Base-by-base conservation (phyloP, 495 filamentous ascomycete species). In the Daldinia vernicosa region DNA sequence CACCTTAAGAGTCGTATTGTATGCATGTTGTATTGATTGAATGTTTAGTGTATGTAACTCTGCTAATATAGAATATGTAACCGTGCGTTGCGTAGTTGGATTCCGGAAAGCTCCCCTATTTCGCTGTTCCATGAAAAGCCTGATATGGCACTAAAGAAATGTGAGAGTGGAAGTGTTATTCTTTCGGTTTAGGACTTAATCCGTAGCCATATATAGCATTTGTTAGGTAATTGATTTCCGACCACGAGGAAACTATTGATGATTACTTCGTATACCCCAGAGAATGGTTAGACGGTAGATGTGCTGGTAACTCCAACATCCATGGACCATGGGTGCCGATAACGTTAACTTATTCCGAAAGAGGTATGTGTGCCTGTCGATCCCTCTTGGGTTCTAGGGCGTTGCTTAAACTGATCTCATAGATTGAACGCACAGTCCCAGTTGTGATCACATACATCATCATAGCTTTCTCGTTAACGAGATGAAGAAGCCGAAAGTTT, bases 401-500 rank as follows among this genome's bases (percentile, higher is more conserved):
- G 37, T 69, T 58, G 66, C 28, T 74, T 70, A 66, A 63, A 35
- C 9, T 68, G 50, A 72, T 67, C 70, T 67, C 15, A 56, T 58
- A 61, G 60, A 60, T 58, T 53, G 22, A 19, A 17, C 61, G 66
- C 67, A 70, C 62, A 70, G 66, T 47, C 65, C 40, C 6, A 17
- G 28, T 62, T 58, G 57, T 53, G 61, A 59, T 69, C 66, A 66
- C 39, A 24, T 6, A 43, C 43, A 51, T 59, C 33, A 55, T 58
- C 22, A 51, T 58, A 33, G 30, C 30, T 24, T 54, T 53, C 50
- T 58, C 55, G 47, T 74, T 66, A 70, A 67, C 63, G 71, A 74
- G 63, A 74, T 70, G 71, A 74, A 60, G 39, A 70, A 61, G n/a
- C 58, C 57, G 67, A 55, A 32, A 67, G 62, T 37, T 56, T 43